Conservation (phyloP, 257 asterid species). For the Galeopsis tetrahit region DNA sequence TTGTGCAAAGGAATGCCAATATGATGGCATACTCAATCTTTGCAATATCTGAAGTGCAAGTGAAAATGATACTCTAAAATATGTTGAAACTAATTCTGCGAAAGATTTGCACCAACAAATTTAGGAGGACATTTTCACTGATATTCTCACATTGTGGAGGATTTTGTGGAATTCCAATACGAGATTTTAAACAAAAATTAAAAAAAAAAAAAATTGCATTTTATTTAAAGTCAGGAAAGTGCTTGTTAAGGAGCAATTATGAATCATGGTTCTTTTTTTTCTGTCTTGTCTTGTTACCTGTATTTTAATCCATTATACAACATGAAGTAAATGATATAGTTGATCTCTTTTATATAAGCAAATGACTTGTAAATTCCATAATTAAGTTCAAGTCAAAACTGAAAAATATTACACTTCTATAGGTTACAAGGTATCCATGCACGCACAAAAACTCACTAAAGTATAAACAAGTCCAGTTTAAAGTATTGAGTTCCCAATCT, state of each 20-base stretch:
- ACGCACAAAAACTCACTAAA: background rate
- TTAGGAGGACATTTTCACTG: background rate
- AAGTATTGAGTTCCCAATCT: background rate
- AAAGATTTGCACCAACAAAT: conserved; percentile 4
- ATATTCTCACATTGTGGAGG: conserved; percentile 6
- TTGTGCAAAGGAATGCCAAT: background rate
- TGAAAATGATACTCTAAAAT: background rate
- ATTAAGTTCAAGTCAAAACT: background rate
- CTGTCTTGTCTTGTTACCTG: background rate
- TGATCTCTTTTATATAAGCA: background rate
- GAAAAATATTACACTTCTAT: background rate
- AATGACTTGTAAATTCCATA: background rate
- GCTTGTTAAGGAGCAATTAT: conserved; percentile 14
- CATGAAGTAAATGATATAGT: background rate
- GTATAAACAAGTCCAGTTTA: conserved; percentile 4
- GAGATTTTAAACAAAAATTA: background rate
- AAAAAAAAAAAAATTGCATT: background rate
- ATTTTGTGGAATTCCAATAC: background rate
- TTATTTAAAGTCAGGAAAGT: background rate
- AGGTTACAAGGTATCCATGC: background rate
- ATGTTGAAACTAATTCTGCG: background rate
- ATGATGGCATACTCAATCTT: conserved; percentile 13
- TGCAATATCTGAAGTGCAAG: conserved; percentile 15
- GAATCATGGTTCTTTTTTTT: conserved; percentile 1
- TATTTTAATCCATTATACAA: conserved; percentile 13